Evolutionary conservation across 1,284 basidiomycete species (phyloP).

Genomic region (Abortiporus biennis): DNA sequence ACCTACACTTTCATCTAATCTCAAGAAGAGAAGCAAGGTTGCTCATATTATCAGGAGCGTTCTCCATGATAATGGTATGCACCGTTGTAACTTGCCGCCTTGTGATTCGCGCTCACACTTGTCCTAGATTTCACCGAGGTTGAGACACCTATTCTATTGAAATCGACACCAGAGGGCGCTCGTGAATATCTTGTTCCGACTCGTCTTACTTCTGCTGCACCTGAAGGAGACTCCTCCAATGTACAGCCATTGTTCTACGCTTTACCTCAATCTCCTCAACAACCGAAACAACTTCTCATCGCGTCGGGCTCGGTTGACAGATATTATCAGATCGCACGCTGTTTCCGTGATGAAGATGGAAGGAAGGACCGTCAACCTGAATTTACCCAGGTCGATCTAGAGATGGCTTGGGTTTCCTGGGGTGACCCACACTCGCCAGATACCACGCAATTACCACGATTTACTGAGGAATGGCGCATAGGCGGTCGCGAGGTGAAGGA

Average conservation of each 20-base stretch:
- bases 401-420: constrained; percentile 94
- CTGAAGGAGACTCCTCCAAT: constrained; percentile 10
- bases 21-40: constrained; percentile 76
- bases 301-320: constrained; percentile 86
- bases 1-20: constrained; percentile 64
- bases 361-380: constrained; percentile 94
- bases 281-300: constrained; percentile 92
- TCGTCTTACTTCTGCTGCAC: constrained; percentile 36
- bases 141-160: constrained; percentile 90
- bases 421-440: constrained; percentile 25
- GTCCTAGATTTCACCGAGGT: constrained; percentile 82
- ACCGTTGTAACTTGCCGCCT: background rate
- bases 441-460: constrained; percentile 11
- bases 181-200: constrained; percentile 92
- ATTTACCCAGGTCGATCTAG: constrained; percentile 95
- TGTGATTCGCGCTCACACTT: constrained; percentile 7
- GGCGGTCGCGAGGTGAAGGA: constrained; percentile 77
- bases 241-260: constrained; percentile 75
- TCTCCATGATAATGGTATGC: constrained; percentile 68
- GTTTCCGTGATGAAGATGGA: constrained; percentile 94
- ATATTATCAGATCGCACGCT: constrained; percentile 91
- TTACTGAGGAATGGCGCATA: constrained; percentile 68
- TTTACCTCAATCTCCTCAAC: constrained; percentile 91
- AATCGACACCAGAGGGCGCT: constrained; percentile 92
- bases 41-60: constrained; percentile 72